phyloP scores from a whole-genome alignment of 148 eudicot genomes.

The Limonium bicolor region DNA sequence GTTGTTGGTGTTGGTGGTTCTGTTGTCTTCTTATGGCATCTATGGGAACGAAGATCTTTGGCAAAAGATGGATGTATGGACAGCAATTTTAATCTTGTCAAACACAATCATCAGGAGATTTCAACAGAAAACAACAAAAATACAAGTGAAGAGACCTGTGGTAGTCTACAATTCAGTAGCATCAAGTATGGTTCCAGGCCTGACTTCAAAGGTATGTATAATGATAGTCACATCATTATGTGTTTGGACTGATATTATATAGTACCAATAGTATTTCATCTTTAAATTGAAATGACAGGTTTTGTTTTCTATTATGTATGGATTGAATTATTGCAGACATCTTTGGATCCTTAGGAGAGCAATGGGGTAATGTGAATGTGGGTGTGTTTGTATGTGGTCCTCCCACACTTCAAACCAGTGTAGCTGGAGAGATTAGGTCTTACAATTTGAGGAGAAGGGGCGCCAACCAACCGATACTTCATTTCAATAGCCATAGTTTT shows the following conservation, averaged over 20 bases:
- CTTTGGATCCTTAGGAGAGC: not conserved
- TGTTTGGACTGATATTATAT: not conserved
- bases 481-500: slow-evolving; percentile 5
- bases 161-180: too few relatives aligned
- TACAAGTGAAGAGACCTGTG: too few relatives aligned
- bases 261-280: not conserved
- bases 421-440: slow-evolving; percentile 6
- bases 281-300: not conserved
- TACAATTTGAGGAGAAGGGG: not conserved
- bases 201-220: slow-evolving; percentile 2
- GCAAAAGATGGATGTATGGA: too few relatives aligned
- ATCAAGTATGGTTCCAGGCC: slow-evolving; percentile 6
- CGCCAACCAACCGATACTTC: slow-evolving; percentile 3
- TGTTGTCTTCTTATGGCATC: slow-evolving; percentile 53
- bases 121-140: too few relatives aligned
- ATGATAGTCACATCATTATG: not conserved
- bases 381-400: slow-evolving; percentile 4
- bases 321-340: slow-evolving; percentile 3
- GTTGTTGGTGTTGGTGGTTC: slow-evolving; percentile 60
- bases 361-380: slow-evolving; percentile 1
- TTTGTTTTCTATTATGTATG: too few relatives aligned
- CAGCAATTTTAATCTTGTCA: too few relatives aligned
- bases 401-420: slow-evolving; percentile 2
- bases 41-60: slow-evolving; percentile 61
- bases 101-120: too few relatives aligned